These are phyloP conservation scores for Fusarium mangiferae DNA, from an alignment of 2,329 filamentous ascomycete species.

Conservation along the genomic window DNA sequence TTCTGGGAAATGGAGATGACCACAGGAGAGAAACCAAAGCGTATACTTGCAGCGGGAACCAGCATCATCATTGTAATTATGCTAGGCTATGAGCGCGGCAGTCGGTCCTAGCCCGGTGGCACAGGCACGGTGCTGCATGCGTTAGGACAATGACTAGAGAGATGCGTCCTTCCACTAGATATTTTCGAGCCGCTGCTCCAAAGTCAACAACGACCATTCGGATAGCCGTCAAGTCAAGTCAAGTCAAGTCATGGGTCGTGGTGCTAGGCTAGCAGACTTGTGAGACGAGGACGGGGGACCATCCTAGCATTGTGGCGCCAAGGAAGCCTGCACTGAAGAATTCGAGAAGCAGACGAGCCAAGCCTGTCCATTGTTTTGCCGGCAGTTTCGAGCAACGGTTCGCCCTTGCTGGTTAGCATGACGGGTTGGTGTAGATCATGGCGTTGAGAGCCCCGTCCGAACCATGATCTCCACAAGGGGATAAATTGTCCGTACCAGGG, in stretches of 20 bases:
- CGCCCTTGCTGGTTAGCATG: slow-evolving; percentile 42
- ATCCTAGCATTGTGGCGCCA: slow-evolving; percentile 32
- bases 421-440: slow-evolving; percentile 46
- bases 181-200: slow-evolving; percentile 24
- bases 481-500: slow-evolving; percentile 44
- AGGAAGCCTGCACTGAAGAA: slow-evolving; percentile 30
- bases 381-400: slow-evolving; percentile 42
- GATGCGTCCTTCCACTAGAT: slow-evolving; percentile 12
- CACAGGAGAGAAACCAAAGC: slow-evolving; percentile 22
- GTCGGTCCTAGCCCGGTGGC: slow-evolving; percentile 29
- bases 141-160: slow-evolving; percentile 32
- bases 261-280: slow-evolving; percentile 14
- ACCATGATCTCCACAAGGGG: slow-evolving; percentile 48
- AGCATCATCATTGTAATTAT: slow-evolving; percentile 39
- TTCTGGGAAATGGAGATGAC: slow-evolving; percentile 4
- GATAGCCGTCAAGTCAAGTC: slow-evolving; percentile 21
- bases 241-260: slow-evolving; percentile 22
- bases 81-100: slow-evolving; percentile 28
- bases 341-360: slow-evolving; percentile 35
- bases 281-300: slow-evolving; percentile 22
- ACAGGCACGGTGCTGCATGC: slow-evolving; percentile 39
- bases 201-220: background rate
- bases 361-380: slow-evolving; percentile 34
- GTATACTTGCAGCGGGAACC: slow-evolving; percentile 39
- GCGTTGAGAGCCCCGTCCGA: slow-evolving; percentile 46